phyloP scores from a whole-genome alignment of 305 asterid genomes.

The Rubia tinctorum region DNA sequence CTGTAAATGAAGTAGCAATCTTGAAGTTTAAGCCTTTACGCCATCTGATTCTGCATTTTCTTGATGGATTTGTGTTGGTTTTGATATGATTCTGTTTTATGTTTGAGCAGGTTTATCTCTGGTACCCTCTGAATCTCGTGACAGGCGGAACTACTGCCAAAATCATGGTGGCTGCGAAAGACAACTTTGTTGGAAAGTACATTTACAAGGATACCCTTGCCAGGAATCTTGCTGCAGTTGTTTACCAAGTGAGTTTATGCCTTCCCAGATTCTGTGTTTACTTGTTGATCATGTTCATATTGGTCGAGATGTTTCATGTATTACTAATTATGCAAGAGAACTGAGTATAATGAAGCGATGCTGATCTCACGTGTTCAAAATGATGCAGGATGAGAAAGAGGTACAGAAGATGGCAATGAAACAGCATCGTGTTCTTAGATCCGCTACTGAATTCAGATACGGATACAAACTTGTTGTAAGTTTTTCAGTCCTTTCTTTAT shows the following conservation, averaged over 20 bases:
- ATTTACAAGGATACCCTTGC: conserved; percentile 93
- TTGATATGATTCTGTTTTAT: conserved; percentile 18
- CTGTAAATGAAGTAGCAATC: background rate
- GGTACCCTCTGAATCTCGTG: conserved; percentile 90
- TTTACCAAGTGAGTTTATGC: conserved; percentile 59
- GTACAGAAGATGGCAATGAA: conserved; percentile 73
- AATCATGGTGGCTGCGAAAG: conserved; percentile 95
- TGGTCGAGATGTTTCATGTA: background rate
- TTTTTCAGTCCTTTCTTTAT: conserved; percentile 28
- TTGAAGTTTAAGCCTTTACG: background rate
- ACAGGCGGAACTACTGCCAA: conserved; percentile 98
- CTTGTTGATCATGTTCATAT: background rate
- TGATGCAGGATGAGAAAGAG: conserved; percentile 86
- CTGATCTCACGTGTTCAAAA: conserved; percentile 3
- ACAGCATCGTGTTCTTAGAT: conserved; percentile 71
- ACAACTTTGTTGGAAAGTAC: conserved; percentile 91
- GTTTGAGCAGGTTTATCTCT: conserved; percentile 77
- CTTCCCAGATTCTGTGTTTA: background rate
- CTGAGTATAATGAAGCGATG: background rate
- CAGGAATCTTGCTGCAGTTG: conserved; percentile 92
- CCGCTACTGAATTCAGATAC: conserved; percentile 78
- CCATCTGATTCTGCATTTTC: background rate
- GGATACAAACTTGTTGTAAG: conserved; percentile 97
- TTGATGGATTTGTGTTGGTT: conserved; percentile 10
- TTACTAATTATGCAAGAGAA: background rate